Evolutionary conservation across 768 basidiomycete genomes (phyloP), one percentile per base, ranked within the genome.

Genomic region (Lentinula aciculospora): DNA sequence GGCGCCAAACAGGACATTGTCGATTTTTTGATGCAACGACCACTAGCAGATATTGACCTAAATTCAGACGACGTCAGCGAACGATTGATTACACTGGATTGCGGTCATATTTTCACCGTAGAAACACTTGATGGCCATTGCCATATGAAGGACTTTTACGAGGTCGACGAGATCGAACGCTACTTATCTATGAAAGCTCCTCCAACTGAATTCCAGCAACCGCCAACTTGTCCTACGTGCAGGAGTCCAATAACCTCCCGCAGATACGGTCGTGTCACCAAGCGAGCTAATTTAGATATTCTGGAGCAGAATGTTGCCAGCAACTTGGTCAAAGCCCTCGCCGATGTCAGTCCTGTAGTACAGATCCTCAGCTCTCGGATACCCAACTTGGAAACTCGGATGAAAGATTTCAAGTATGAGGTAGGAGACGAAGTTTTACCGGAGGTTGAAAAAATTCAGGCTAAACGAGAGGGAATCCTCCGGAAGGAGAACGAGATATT

Each of bases 61-160:
- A 71, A 77, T 17, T 49, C 61, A 13, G 72, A 65, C 3, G 67
- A 70, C 2, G 48, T 81, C 29, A 80, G 82, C 58, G 79, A 83
- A 36, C 66, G 81, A 10, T 63, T 84, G 51, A 84, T 89, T 63
- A 85, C 85, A 1, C 74, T 88, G 0, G 70, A 70, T 17, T 89
- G 88, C 64, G 61, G 77, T 0, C 88, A 90, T 66, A 68, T 78
- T 2, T 88, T 90, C 66, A 89, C 88, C 0, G 79, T 87, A 15
- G 86, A 86, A 65, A 85, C 85, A 0, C 73, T 90, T 19, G 88
- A 90, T 61, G 87, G 85, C 0, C 71, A 76, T 42, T 82, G 80
- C 60, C 64, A 69, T 13, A 73, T 89, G 68, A 46, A 51, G 0
- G 75, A 79, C 3, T 85, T 78, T 63, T 89, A 89, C 65, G 61